phyloP scores from a whole-genome alignment of 257 asterid genomes.

The Phtheirospermum japonicum region DNA sequence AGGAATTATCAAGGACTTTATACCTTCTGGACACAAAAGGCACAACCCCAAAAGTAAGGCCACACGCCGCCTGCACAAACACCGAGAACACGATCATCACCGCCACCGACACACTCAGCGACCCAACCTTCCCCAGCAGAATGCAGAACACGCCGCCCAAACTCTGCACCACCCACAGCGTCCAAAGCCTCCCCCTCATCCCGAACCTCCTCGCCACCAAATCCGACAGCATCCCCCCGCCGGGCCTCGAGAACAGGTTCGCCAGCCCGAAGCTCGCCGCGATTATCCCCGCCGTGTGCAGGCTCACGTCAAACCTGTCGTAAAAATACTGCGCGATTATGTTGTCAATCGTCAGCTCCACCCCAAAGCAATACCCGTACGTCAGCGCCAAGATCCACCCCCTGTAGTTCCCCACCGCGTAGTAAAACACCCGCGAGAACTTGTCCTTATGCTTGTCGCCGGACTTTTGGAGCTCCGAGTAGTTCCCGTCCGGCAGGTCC shows the following conservation, averaged over 20 bases:
- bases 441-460: conserved; percentile 71
- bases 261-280: conserved; percentile 90
- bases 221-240: conserved; percentile 81
- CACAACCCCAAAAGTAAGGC: conserved; percentile 43
- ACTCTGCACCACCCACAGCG: conserved; percentile 61
- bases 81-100: conserved; percentile 72
- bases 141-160: conserved; percentile 71
- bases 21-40: conserved; percentile 86
- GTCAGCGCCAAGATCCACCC: conserved; percentile 81
- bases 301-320: conserved; percentile 68
- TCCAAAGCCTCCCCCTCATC: conserved; percentile 38
- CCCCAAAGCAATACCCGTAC: conserved; percentile 86
- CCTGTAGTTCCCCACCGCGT: conserved; percentile 57
- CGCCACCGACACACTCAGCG: conserved; percentile 50
- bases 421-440: conserved; percentile 35
- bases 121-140: conserved; percentile 53
- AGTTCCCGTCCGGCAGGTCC: conserved; percentile 83
- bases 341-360: conserved; percentile 72
- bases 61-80: conserved; percentile 69
- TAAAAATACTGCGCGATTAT: conserved; percentile 81
- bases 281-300: conserved; percentile 69
- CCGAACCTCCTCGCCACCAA: conserved; percentile 53
- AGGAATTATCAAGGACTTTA: too few species aligned
- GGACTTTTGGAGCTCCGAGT: conserved; percentile 49
- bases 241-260: conserved; percentile 70